A percentile compares a stretch with the other conserved stretches of the same genome.
Conservation (phyloP, 1,284 basidiomycete genomes). For the Inonotus hispidus region DNA sequence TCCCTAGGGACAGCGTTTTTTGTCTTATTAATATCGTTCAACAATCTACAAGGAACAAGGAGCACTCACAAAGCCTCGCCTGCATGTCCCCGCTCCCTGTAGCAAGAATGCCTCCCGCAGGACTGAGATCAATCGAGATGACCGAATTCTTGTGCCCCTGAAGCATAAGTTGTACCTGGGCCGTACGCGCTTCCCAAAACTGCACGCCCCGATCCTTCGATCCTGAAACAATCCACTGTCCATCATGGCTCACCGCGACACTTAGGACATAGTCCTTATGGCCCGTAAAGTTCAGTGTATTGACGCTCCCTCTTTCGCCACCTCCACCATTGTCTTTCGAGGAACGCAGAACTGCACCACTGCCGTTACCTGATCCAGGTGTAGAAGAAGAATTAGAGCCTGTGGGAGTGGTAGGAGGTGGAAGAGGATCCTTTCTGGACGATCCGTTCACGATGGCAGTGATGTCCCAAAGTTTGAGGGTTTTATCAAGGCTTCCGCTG, state of each 20-base stretch:
- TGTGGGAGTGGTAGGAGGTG: conserved; percentile 10
- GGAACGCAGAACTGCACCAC: not conserved
- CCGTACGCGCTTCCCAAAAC: conserved; percentile 80
- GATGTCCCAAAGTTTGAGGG: conserved; percentile 85
- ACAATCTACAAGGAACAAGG: not conserved
- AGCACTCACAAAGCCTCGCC: conserved; percentile 64
- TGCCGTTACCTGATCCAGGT: not conserved
- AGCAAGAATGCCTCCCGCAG: conserved; percentile 69
- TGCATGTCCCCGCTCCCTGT: conserved; percentile 87
- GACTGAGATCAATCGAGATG: conserved; percentile 80
- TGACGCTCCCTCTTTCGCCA: conserved; percentile 40
- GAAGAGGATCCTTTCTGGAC: conserved; percentile 12
- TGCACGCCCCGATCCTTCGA: conserved; percentile 88
- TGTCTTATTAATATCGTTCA: not conserved
- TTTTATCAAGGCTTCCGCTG: conserved; percentile 83
- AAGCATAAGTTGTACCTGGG: conserved; percentile 75
- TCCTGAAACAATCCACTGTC: conserved; percentile 84
- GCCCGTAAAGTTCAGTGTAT: conserved; percentile 76
- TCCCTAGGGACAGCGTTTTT: not conserved
- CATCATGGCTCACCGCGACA: conserved; percentile 79
- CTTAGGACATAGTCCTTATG: conserved; percentile 87
- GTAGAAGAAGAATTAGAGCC: not conserved
- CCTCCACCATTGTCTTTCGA: conserved; percentile 33
- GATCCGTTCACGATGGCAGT: conserved; percentile 33
- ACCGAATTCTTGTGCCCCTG: conserved; percentile 93